These are phyloP conservation scores for Botrytis paeoniae DNA, from an alignment of 2,329 filamentous ascomycete species.

Conservation along the genomic window DNA sequence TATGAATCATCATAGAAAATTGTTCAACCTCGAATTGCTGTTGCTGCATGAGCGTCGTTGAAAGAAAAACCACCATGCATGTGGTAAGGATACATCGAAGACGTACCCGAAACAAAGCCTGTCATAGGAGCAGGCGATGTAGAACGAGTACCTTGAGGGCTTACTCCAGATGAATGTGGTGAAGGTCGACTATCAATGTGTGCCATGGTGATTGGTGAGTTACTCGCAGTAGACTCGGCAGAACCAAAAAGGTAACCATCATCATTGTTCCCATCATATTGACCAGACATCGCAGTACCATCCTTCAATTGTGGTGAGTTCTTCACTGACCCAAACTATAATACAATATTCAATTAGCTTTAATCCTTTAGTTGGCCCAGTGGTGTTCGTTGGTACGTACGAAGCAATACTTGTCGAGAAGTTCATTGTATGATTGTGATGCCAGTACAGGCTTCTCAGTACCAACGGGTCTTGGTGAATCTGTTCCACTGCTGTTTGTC, in stretches of 20 bases:
- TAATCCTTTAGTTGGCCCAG: conserved; percentile 30
- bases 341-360: conserved; percentile 42
- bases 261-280: conserved; percentile 45
- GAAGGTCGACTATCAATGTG: conserved; percentile 30
- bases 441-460: conserved; percentile 68
- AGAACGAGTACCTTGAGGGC: conserved; percentile 40
- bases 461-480: conserved; percentile 51
- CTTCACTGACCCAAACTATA: conserved; percentile 62
- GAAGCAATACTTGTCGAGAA: conserved; percentile 99
- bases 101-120: conserved; percentile 48
- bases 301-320: conserved; percentile 51
- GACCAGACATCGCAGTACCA: conserved; percentile 44
- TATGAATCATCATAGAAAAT: not conserved
- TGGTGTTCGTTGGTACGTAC: conserved; percentile 66
- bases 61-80: conserved; percentile 37
- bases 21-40: conserved; percentile 39
- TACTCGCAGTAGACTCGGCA: conserved; percentile 39
- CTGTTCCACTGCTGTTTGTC: conserved; percentile 40
- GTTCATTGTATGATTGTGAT: conserved; percentile 89
- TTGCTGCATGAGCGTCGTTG: conserved; percentile 38
- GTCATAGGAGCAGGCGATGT: conserved; percentile 47
- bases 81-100: conserved; percentile 39
- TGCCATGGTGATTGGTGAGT: conserved; percentile 34
- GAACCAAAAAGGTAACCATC: conserved; percentile 38
- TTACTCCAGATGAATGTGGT: conserved; percentile 31